These are phyloP conservation scores for Clohesyomyces aquaticus DNA, from an alignment of 495 filamentous ascomycete genomes.

Conservation along the genomic window DNA sequence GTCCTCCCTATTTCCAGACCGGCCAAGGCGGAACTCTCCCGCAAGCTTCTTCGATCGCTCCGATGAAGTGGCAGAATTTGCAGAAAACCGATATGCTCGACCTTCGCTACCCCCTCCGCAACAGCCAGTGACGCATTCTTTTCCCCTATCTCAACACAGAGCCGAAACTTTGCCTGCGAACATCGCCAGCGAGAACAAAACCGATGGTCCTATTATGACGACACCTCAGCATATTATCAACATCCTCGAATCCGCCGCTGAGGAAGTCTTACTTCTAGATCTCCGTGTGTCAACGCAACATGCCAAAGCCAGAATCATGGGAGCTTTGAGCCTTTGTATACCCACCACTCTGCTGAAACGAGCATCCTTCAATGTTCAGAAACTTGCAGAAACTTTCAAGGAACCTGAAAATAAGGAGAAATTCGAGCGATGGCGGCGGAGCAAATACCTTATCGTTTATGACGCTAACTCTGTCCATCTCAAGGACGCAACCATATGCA, in stretches of 20 bases:
- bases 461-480: constrained; percentile 73
- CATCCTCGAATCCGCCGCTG: constrained; percentile 60
- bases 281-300: constrained; percentile 86
- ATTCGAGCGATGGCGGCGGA: constrained; percentile 76
- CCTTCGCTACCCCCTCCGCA: constrained; percentile 54
- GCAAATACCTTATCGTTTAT: constrained; percentile 82
- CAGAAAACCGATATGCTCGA: constrained; percentile 56
- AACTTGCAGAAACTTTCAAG: constrained; percentile 85
- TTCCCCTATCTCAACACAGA: constrained; percentile 45
- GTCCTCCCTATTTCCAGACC: constrained; percentile 48
- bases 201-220: constrained; percentile 57
- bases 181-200: constrained; percentile 44
- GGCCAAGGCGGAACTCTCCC: constrained; percentile 46
- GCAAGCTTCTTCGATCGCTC: constrained; percentile 39
- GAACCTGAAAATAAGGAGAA: constrained; percentile 69
- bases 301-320: constrained; percentile 69
- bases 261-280: constrained; percentile 77
- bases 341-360: constrained; percentile 92
- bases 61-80: constrained; percentile 31
- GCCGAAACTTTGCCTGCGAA: constrained; percentile 62
- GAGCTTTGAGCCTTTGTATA: constrained; percentile 89
- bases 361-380: constrained; percentile 87
- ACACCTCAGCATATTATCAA: constrained; percentile 66
- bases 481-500: constrained; percentile 74
- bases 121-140: constrained; percentile 16